Percentiles rank a stretch among this genome's conserved stretches.
These are phyloP conservation scores for Ceratobasidium sp. DNA, from an alignment of 1,284 basidiomycete species.

Conservation along the genomic window DNA sequence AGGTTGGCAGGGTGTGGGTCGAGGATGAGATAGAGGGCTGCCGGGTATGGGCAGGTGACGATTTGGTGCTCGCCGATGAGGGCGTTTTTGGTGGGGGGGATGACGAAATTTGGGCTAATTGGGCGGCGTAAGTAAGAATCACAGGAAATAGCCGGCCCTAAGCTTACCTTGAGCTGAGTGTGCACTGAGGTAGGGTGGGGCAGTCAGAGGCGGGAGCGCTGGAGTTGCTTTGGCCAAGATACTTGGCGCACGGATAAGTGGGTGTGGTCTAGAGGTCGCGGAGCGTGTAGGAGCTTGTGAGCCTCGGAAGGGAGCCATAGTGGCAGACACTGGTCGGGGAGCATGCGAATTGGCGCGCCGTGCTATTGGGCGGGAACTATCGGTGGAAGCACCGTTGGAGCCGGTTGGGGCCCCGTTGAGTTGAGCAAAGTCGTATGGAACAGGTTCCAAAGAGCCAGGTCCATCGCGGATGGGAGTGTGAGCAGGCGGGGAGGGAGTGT, in stretches of 20 bases:
- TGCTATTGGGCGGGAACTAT: neutral
- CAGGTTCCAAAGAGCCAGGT: conserved; percentile 2
- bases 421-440: conserved; percentile 21
- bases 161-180: conserved; percentile 36
- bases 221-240: conserved; percentile 36
- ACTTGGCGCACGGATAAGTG: conserved; percentile 30
- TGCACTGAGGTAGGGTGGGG: conserved; percentile 32
- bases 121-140: neutral
- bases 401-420: conserved; percentile 3
- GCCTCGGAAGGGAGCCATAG: conserved; percentile 17
- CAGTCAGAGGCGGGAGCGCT: conserved; percentile 20
- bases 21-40: conserved; percentile 33
- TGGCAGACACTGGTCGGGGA: conserved; percentile 3
- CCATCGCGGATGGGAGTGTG: neutral
- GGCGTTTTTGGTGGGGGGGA: conserved; percentile 36
- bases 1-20: conserved; percentile 35
- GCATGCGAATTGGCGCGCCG: conserved; percentile 20
- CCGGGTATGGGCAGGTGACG: conserved; percentile 26
- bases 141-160: neutral
- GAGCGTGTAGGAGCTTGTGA: neutral
- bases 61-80: conserved; percentile 14
- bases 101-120: conserved; percentile 33
- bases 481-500: conserved; percentile 13
- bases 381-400: neutral
- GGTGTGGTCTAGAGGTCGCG: conserved; percentile 15